phyloP scores from a whole-genome alignment of 139 green algal genomes.

The Micractinium sp. region DNA sequence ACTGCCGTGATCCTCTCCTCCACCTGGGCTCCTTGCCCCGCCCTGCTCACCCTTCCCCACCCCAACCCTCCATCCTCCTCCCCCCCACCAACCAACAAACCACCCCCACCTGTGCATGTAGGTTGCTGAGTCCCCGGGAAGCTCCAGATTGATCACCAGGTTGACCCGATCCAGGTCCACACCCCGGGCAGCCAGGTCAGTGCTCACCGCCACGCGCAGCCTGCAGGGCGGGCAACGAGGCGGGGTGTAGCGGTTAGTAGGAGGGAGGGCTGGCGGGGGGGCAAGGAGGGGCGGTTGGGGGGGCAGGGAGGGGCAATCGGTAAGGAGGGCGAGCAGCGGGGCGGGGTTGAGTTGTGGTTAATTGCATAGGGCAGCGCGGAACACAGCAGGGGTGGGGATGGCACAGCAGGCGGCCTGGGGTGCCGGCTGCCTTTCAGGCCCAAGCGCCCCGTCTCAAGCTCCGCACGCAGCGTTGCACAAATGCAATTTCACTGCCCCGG shows the following conservation, averaged over 20 bases:
- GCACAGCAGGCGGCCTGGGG: background rate
- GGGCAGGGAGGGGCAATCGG: no score
- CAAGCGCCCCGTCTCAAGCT: background rate
- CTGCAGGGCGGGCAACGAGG: background rate
- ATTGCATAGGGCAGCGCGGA: background rate
- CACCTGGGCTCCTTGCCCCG: no score
- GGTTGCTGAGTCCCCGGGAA: slow-evolving; percentile 65
- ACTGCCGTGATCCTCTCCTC: no score
- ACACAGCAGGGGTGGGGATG: background rate
- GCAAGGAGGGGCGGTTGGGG: background rate
- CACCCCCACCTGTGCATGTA: slow-evolving; percentile 53
- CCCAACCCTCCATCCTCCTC: background rate
- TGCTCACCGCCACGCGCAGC: slow-evolving; percentile 76
- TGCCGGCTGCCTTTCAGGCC: background rate
- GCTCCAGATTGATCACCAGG: slow-evolving; percentile 81
- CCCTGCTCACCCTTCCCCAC: background rate
- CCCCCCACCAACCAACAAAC: background rate
- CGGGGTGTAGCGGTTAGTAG: background rate
- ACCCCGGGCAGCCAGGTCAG: slow-evolving; percentile 81
- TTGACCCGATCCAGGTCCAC: slow-evolving; percentile 87
- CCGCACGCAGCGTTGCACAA: background rate
- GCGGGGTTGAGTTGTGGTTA: no score
- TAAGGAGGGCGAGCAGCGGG: no score
- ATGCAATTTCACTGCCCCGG: background rate
- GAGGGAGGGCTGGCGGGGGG: background rate